Evolutionary conservation across 2,329 filamentous ascomycete genomes (phyloP).

Genomic region (Venturia nashicola): DNA sequence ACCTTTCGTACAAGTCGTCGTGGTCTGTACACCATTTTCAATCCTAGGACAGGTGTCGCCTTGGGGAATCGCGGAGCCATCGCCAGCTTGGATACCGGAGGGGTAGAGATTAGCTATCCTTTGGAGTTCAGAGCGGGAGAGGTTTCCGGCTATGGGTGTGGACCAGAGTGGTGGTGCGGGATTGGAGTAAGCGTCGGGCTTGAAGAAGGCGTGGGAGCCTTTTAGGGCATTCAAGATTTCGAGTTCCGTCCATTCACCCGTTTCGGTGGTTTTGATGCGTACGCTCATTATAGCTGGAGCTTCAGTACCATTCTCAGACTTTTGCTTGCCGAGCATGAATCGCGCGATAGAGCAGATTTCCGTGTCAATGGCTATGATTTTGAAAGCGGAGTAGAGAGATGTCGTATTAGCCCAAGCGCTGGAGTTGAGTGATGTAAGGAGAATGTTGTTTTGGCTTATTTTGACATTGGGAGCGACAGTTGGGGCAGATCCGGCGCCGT

Average conservation of each 20-base stretch:
- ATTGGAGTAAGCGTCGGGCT: neutral
- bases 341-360: conserved; percentile 5
- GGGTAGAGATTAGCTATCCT: neutral
- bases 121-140: neutral
- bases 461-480: neutral
- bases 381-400: neutral
- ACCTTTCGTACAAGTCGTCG: neutral
- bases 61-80: neutral
- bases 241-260: neutral
- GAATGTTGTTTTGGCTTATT: conserved; percentile 6
- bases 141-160: neutral
- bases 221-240: neutral
- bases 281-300: conserved; percentile 3
- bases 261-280: neutral
- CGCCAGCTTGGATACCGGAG: conserved; percentile 1
- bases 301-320: neutral
- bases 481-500: neutral
- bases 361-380: conserved; percentile 1
- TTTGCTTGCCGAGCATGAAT: conserved; percentile 2
- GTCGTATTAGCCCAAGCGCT: neutral
- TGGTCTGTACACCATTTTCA: neutral
- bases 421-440: neutral
- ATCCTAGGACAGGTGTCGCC: neutral
- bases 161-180: neutral
- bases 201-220: neutral